Conservation (phyloP, 164 flowering plant species). For the Annona cherimola region DNA sequence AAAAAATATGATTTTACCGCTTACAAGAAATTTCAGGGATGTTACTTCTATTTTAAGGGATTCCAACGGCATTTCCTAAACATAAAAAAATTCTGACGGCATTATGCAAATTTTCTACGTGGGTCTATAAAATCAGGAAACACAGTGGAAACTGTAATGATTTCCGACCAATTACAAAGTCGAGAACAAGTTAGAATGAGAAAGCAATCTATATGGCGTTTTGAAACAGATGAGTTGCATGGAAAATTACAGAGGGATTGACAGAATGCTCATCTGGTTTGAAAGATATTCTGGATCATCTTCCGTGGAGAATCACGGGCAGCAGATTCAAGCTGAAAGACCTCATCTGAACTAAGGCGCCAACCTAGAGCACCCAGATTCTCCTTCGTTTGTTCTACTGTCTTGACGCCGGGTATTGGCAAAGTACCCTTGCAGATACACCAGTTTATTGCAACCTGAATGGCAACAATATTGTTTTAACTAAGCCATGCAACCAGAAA, state of each 20-base stretch:
- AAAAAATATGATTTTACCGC: too few species aligned
- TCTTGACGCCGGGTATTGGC: constrained; percentile 90
- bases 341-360: constrained; percentile 61
- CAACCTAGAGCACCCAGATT: constrained; percentile 93
- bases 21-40: too few species aligned
- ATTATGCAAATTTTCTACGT: too few species aligned
- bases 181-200: too few species aligned
- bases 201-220: too few species aligned
- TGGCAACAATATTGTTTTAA: not conserved
- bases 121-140: too few species aligned
- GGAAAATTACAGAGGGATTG: not conserved
- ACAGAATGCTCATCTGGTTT: constrained; percentile 46
- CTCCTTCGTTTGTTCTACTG: constrained; percentile 68
- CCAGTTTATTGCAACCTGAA: constrained; percentile 92
- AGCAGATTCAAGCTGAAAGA: constrained; percentile 58
- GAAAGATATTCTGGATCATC: constrained; percentile 92
- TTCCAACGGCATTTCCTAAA: too few species aligned
- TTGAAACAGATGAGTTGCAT: not conserved
- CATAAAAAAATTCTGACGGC: too few species aligned
- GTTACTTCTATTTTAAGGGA: too few species aligned
- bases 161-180: too few species aligned
- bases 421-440: constrained; percentile 85
- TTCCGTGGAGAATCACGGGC: constrained; percentile 60
- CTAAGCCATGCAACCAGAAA: not conserved
- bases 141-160: too few species aligned